phyloP scores from a whole-genome alignment of 257 asterid species.

The Nicotiana attenuata region DNA sequence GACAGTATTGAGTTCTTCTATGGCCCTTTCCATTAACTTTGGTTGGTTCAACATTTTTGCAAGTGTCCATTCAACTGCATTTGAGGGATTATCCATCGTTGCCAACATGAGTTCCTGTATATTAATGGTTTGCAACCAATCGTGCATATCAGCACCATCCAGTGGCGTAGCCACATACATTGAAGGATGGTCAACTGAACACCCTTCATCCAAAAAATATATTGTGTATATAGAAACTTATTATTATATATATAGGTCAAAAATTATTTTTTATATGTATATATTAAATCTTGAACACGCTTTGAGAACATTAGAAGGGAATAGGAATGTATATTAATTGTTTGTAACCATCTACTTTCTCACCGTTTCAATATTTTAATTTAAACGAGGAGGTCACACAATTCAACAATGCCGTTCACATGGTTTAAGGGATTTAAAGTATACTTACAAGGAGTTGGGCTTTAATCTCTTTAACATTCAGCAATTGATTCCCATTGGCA shows the following conservation, averaged over 20 bases:
- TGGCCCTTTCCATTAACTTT: constrained; percentile 7
- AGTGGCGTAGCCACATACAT: too few species aligned
- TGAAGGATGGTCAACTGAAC: too few species aligned
- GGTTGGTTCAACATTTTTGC: constrained; percentile 33
- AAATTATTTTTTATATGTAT: too few species aligned
- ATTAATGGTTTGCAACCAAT: neutral
- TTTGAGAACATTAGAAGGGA: too few species aligned
- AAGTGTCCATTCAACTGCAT: constrained; percentile 21
- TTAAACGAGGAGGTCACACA: neutral
- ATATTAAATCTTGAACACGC: too few species aligned
- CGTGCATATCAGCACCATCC: neutral
- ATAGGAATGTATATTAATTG: too few species aligned
- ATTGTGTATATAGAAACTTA: too few species aligned
- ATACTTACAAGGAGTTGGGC: constrained; percentile 7
- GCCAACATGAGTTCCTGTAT: constrained; percentile 25
- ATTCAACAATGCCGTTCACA: neutral
- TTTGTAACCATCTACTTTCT: too few species aligned
- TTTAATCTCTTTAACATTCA: neutral
- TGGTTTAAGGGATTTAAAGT: neutral
- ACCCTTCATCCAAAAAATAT: too few species aligned
- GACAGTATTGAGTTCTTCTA: constrained; percentile 15
- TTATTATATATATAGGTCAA: too few species aligned
- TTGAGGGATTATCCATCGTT: constrained; percentile 23
- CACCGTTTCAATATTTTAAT: too few species aligned
- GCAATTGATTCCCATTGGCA: neutral